These are phyloP conservation scores for Trametes villosa DNA, from an alignment of 768 basidiomycete species.

Conservation along the genomic window DNA sequence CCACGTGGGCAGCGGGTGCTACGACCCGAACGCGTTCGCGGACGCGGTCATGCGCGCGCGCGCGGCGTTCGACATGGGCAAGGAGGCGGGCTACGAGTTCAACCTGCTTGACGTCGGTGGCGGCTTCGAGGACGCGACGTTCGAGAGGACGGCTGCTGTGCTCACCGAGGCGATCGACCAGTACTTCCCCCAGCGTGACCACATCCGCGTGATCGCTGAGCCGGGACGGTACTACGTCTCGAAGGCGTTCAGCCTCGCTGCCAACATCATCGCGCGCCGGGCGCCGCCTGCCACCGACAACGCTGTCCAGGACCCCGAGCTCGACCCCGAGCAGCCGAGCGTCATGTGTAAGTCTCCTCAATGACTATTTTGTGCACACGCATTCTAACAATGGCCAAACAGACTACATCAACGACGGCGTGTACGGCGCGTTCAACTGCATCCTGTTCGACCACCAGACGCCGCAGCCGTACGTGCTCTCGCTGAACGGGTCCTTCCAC, in stretches of 20 bases:
- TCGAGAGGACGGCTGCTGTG: slow-evolving; percentile 78
- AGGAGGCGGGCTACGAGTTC: slow-evolving; percentile 79
- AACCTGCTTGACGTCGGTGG: slow-evolving; percentile 92
- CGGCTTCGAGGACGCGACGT: slow-evolving; percentile 89
- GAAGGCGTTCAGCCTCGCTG: slow-evolving; percentile 88
- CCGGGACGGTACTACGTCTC: slow-evolving; percentile 95
- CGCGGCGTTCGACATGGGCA: slow-evolving; percentile 86
- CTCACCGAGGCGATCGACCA: slow-evolving; percentile 70
- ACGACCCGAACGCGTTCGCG: slow-evolving; percentile 86
- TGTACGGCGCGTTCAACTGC: slow-evolving; percentile 97
- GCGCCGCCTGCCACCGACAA: slow-evolving; percentile 50
- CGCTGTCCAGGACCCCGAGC: slow-evolving; percentile 27
- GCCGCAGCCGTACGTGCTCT: slow-evolving; percentile 75
- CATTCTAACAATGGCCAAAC: slow-evolving; percentile 16
- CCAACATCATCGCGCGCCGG: slow-evolving; percentile 91
- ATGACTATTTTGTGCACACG: background rate
- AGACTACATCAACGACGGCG: slow-evolving; percentile 99
- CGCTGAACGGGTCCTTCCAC: slow-evolving; percentile 69
- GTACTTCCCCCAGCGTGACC: slow-evolving; percentile 76
- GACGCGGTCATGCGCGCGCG: slow-evolving; percentile 88
- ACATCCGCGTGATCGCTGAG: slow-evolving; percentile 88
- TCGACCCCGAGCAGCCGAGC: slow-evolving; percentile 47
- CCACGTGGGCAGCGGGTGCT: slow-evolving; percentile 97
- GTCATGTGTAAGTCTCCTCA: slow-evolving; percentile 84
- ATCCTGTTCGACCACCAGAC: slow-evolving; percentile 95